A percentile compares a stretch with the other conserved stretches of the same genome.
Evolutionary conservation across 78 protist genomes (phyloP).

Genomic region (Chrysochromulina parva): DNA sequence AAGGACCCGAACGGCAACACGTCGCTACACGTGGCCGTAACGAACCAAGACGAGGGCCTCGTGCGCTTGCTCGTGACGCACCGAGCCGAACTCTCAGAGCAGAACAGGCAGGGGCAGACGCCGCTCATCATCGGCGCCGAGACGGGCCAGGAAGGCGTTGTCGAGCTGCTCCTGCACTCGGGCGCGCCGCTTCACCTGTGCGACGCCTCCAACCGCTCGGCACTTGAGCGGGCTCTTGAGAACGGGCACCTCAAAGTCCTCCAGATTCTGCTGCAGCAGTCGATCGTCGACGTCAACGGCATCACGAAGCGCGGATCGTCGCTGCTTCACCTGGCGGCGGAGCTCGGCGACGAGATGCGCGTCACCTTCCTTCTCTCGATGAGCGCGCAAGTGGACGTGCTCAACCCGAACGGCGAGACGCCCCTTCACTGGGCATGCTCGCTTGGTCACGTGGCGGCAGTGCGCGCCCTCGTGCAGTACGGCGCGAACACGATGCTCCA

Average conservation of each 20-base stretch:
- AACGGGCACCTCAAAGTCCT: neutral
- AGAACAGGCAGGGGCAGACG: neutral
- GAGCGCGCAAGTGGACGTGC: neutral
- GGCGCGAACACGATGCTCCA: neutral
- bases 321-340: slow-evolving; percentile 3
- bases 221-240: neutral
- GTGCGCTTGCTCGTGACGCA: neutral
- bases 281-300: slow-evolving; percentile 3
- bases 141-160: neutral
- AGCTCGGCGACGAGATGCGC: neutral
- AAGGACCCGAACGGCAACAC: neutral
- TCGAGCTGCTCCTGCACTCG: neutral
- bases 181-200: neutral
- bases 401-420: slow-evolving; percentile 31
- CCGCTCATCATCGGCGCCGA: neutral
- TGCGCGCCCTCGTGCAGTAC: neutral
- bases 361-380: neutral
- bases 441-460: neutral
- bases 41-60: neutral
- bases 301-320: neutral
- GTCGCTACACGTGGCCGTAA: neutral
- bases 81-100: neutral
- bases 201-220: neutral
- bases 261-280: neutral
- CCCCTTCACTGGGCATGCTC: slow-evolving; percentile 13